Conservation (phyloP, 495 filamentous ascomycete genomes). For the Staphylotrichum tortipilum region DNA sequence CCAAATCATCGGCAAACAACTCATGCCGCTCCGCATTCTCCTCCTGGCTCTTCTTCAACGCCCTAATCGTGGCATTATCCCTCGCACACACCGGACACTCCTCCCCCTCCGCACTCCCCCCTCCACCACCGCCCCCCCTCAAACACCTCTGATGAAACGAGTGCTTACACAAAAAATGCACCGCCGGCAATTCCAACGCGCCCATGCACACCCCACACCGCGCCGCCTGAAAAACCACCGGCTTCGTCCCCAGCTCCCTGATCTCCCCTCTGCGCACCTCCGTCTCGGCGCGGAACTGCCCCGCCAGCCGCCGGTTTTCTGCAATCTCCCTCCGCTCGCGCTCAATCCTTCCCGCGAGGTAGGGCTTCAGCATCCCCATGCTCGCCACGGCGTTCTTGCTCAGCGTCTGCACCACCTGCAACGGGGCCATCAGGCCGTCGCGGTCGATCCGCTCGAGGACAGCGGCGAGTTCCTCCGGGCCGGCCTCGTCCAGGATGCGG, state of each 20-base stretch:
- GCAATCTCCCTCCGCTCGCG: slow-evolving; percentile 77
- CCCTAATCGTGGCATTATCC: slow-evolving; percentile 75
- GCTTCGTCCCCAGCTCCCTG: slow-evolving; percentile 62
- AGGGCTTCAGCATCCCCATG: slow-evolving; percentile 94
- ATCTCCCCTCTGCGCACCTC: slow-evolving; percentile 70
- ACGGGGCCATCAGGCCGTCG: slow-evolving; percentile 85
- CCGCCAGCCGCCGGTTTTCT: slow-evolving; percentile 72
- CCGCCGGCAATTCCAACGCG: slow-evolving; percentile 71
- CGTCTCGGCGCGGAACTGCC: slow-evolving; percentile 80
- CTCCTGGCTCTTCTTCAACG: slow-evolving; percentile 76
- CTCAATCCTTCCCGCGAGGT: slow-evolving; percentile 80
- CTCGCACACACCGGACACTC: slow-evolving; percentile 81
- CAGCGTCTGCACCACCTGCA: slow-evolving; percentile 93
- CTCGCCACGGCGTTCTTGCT: slow-evolving; percentile 60
- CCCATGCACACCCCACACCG: slow-evolving; percentile 72
- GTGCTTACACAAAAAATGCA: slow-evolving; percentile 96
- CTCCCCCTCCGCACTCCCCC: slow-evolving; percentile 12
- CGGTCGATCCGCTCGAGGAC: slow-evolving; percentile 82
- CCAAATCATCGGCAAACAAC: slow-evolving; percentile 73
- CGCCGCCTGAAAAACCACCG: slow-evolving; percentile 80
- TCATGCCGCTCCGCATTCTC: slow-evolving; percentile 86
- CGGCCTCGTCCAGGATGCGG: slow-evolving; percentile 74
- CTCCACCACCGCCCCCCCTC: slow-evolving; percentile 28
- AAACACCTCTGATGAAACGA: slow-evolving; percentile 88
- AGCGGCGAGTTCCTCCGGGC: slow-evolving; percentile 66